Evolutionary conservation across 2,329 filamentous ascomycete species (phyloP), one percentile per base, ranked within the genome.

Genomic region (Cladophialophora immunda): DNA sequence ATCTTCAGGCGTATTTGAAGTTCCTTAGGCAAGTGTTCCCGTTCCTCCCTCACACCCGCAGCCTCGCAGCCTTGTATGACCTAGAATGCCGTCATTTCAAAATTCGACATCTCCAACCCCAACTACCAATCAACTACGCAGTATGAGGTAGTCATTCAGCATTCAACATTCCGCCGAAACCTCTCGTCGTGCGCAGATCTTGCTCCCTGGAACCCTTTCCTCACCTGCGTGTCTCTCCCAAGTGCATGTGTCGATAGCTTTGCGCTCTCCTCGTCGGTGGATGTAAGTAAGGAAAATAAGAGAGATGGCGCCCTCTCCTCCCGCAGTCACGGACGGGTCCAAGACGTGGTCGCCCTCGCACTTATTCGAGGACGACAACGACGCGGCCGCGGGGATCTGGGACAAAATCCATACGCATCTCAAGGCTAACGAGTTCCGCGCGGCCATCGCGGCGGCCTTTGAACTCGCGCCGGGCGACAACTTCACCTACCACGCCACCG

Each of bases 401-500:
- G 71, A 73, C n/a, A 73, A 73, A 53, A 75, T 76, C n/a, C 73
- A 67, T 36, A 32, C 75, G 8, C 76, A 78, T 8, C 76, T 75
- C 11, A 66, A 79, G 62, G 71, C 78, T 60, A 78, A 83, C 71
- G 78, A 83, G 64, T 80, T 86, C 59, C 76, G 77, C 34, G 76
- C 78, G 58, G 82, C 82, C 69, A 80, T 86, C 68, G 75, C 79
- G 62, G 75, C 78, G 52, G 78, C 82, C 3, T 87, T 87, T 73
- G 76, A 77, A 11, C 80, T 87, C 3, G 76, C 78, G 4, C 66
- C 72, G 0, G 73, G 76, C 34, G 84, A 86, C 71, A 76, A 76
- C 60, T 86, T 85, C 69, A 78, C 80, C 25, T 87, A 87, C 70
- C 80, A 81, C 65, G 84, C 85, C 15, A 79, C 80, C 13, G 82